Evolutionary conservation across 306 rosid genomes (phyloP).

Genomic region (Pterocarpus macrocarpus): DNA sequence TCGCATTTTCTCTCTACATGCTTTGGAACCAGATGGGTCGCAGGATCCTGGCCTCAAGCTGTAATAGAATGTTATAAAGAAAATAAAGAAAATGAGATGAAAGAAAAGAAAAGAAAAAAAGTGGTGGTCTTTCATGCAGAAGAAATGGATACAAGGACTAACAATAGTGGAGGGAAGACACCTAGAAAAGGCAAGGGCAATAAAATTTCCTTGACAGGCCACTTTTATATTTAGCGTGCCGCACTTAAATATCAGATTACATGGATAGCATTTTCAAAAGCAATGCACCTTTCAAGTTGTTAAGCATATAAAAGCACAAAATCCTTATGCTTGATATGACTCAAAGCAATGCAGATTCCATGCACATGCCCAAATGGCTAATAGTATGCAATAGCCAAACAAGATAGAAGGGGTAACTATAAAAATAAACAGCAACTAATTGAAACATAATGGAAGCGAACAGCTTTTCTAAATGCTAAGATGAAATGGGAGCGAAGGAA

Average conservation of each 20-base stretch:
- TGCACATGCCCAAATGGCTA: neutral
- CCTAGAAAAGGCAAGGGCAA: neutral
- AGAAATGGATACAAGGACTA: neutral
- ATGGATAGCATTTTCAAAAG: neutral
- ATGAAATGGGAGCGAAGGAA: no score
- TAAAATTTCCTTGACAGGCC: neutral
- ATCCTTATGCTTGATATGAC: no score
- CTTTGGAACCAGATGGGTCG: slow-evolving; percentile 66
- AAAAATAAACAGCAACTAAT: slow-evolving; percentile 10
- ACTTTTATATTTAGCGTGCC: neutral
- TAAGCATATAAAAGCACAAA: neutral
- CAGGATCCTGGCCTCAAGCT: slow-evolving; percentile 66
- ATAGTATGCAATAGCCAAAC: no score
- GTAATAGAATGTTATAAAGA: slow-evolving; percentile 18
- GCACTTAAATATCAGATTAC: neutral
- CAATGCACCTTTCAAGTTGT: neutral
- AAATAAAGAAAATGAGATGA: neutral
- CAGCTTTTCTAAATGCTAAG: no score
- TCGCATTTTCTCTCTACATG: slow-evolving; percentile 86
- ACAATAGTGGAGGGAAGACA: neutral
- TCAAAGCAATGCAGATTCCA: slow-evolving; percentile 10
- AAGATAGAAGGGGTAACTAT: no score
- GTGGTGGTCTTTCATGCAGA: slow-evolving; percentile 2
- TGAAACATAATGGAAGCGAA: neutral
- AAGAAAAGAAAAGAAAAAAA: neutral